Evolutionary conservation across 768 basidiomycete genomes (phyloP).

Genomic region (Russula ochroleuca): DNA sequence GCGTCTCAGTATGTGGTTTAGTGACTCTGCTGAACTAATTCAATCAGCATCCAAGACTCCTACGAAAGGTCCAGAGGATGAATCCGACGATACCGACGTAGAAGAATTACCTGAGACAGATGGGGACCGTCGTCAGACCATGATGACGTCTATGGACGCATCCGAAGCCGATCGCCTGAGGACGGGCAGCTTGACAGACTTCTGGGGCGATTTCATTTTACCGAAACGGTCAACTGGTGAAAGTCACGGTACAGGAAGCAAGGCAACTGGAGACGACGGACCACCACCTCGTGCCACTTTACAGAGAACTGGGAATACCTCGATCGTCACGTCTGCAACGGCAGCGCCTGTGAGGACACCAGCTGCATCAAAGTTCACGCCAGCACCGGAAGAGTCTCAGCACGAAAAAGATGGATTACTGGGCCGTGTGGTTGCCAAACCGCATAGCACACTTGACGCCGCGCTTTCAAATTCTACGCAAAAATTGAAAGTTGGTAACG

Average conservation of each 20-base stretch:
- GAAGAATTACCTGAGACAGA: slow-evolving; percentile 38
- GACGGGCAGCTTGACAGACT: slow-evolving; percentile 40
- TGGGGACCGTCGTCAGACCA: slow-evolving; percentile 46
- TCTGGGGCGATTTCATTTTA: slow-evolving; percentile 50
- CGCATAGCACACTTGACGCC: slow-evolving; percentile 5
- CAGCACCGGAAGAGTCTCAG: slow-evolving; percentile 34
- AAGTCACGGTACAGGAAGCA: background rate
- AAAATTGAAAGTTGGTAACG: background rate
- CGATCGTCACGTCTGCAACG: background rate
- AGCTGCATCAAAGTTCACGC: slow-evolving; percentile 24
- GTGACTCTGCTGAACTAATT: background rate
- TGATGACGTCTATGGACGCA: slow-evolving; percentile 46
- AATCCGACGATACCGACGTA: slow-evolving; percentile 17
- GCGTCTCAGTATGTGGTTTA: background rate
- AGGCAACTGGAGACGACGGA: background rate
- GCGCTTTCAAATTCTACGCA: slow-evolving; percentile 3
- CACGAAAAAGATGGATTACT: background rate
- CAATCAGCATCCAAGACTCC: slow-evolving; percentile 1
- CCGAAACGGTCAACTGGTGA: slow-evolving; percentile 25
- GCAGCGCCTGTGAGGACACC: slow-evolving; percentile 3
- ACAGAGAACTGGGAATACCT: background rate
- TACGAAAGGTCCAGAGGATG: slow-evolving; percentile 6
- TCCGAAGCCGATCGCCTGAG: slow-evolving; percentile 44
- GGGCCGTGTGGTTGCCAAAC: background rate
- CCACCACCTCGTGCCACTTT: background rate